These are phyloP conservation scores for Kodamaea derodonti DNA, from an alignment of 1,139 yeast genomes.

Conservation along the genomic window DNA sequence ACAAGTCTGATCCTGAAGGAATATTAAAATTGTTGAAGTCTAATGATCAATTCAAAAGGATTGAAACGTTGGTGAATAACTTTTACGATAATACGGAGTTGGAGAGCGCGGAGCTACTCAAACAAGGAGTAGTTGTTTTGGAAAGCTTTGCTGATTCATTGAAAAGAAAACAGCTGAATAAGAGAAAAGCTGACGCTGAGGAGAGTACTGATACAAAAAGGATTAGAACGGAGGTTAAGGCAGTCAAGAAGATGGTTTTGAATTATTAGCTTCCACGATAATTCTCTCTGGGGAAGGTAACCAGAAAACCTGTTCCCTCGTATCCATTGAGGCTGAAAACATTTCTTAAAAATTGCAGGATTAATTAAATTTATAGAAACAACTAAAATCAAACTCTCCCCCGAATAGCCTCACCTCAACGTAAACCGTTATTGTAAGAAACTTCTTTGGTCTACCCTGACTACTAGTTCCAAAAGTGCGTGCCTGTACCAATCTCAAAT, in stretches of 20 bases:
- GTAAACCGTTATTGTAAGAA: too few species aligned
- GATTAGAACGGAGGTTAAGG: conserved; percentile 2
- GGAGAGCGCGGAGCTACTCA: conserved; percentile 3
- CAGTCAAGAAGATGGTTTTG: conserved; percentile 8
- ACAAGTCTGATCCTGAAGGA: conserved; percentile 5
- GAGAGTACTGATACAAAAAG: conserved; percentile 5
- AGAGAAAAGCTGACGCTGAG: conserved; percentile 8
- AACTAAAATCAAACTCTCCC: too few species aligned
- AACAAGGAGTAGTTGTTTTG: conserved; percentile 3
- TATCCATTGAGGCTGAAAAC: too few species aligned
- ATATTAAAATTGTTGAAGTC: conserved; percentile 4
- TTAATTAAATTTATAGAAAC: too few species aligned
- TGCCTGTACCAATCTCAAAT: too few species aligned
- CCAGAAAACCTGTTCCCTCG: too few species aligned
- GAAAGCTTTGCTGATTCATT: conserved; percentile 5
- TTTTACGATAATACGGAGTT: not conserved
- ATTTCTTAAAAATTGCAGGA: too few species aligned
- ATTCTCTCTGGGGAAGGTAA: too few species aligned
- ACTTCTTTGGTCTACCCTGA: too few species aligned
- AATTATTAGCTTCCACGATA: too few species aligned
- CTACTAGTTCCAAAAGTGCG: too few species aligned
- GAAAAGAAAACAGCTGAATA: conserved; percentile 7
- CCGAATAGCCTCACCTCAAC: too few species aligned
- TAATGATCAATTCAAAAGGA: conserved; percentile 5
- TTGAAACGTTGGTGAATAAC: conserved; percentile 5